Evolutionary conservation across 345 rosid genomes (phyloP).

Genomic region (Firmiana major): DNA sequence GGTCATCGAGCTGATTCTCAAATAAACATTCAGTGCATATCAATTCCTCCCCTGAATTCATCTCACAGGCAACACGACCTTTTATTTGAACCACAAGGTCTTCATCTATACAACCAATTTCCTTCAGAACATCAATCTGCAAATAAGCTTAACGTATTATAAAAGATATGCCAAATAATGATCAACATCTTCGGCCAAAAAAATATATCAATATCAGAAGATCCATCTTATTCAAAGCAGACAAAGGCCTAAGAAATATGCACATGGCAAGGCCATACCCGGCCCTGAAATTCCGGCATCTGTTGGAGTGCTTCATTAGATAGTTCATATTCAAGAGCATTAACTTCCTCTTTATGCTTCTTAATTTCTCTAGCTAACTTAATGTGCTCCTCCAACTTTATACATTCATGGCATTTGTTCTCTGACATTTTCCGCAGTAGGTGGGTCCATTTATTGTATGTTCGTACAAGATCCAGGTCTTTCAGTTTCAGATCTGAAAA

Average conservation of each 20-base stretch:
- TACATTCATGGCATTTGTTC: constrained; percentile 89
- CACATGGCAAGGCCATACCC: constrained; percentile 46
- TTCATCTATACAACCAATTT: constrained; percentile 80
- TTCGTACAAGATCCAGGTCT: constrained; percentile 56
- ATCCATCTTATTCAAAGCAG: constrained; percentile 12
- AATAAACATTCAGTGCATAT: constrained; percentile 86
- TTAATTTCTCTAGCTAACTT: constrained; percentile 63
- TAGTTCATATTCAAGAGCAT: constrained; percentile 51
- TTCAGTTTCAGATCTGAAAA: constrained; percentile 73
- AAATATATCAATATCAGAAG: no score
- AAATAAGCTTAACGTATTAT: constrained; percentile 23
- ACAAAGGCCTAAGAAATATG: not conserved
- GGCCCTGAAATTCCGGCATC: constrained; percentile 96
- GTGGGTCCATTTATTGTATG: constrained; percentile 54
- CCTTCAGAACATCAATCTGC: constrained; percentile 88
- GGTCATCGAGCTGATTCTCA: constrained; percentile 88
- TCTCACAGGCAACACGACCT: constrained; percentile 98
- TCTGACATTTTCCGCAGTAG: constrained; percentile 69
- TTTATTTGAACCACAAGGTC: constrained; percentile 92
- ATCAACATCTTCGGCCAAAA: no score
- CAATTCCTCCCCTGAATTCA: constrained; percentile 98
- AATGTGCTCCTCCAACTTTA: constrained; percentile 79
- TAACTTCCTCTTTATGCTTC: constrained; percentile 64
- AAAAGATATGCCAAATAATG: constrained; percentile 11
- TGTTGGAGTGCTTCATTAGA: constrained; percentile 89